A percentile compares a stretch with the other conserved stretches of the same genome.
These are phyloP conservation scores for Pseudocercospora pini-densiflorae DNA, from an alignment of 2,329 filamentous ascomycete genomes.

Conservation along the genomic window DNA sequence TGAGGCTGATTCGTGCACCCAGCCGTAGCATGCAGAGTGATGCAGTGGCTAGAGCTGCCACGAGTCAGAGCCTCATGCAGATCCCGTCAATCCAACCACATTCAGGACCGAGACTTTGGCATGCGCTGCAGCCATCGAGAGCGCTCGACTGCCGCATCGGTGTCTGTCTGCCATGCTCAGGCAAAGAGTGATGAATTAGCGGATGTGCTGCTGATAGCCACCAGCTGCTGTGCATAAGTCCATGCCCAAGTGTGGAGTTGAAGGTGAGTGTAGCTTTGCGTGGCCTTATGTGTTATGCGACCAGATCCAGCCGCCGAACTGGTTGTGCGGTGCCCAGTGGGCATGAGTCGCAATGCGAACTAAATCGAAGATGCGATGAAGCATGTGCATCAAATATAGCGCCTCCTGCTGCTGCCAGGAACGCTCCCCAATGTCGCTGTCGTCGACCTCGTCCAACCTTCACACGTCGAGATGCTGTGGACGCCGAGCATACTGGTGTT, in stretches of 20 bases:
- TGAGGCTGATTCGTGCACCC: constrained; percentile 18
- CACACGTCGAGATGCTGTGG: constrained; percentile 18
- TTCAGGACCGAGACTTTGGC: constrained; percentile 15
- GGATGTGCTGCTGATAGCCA: constrained; percentile 2
- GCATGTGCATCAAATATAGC: constrained; percentile 22
- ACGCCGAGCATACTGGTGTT: constrained; percentile 21
- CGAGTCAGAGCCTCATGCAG: constrained; percentile 20
- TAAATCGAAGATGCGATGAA: constrained; percentile 2
- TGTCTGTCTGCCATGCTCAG: not conserved
- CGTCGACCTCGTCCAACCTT: constrained; percentile 18
- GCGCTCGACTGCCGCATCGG: not conserved
- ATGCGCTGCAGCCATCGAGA: constrained; percentile 5
- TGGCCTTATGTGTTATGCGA: not conserved
- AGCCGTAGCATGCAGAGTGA: constrained; percentile 18
- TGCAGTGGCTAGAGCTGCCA: constrained; percentile 22
- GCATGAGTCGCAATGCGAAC: constrained; percentile 24
- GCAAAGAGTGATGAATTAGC: not conserved
- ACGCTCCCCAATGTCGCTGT: constrained; percentile 9
- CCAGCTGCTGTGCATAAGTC: not conserved
- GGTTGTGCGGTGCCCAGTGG: constrained; percentile 9
- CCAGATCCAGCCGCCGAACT: constrained; percentile 6
- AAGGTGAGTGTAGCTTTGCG: not conserved
- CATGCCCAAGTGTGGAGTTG: not conserved
- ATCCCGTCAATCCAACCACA: constrained; percentile 22
- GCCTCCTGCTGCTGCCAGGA: constrained; percentile 9